Evolutionary conservation across 2,329 filamentous ascomycete genomes (phyloP), one percentile per base, ranked within the genome.

Genomic region (Endoconidiophora polonica): DNA sequence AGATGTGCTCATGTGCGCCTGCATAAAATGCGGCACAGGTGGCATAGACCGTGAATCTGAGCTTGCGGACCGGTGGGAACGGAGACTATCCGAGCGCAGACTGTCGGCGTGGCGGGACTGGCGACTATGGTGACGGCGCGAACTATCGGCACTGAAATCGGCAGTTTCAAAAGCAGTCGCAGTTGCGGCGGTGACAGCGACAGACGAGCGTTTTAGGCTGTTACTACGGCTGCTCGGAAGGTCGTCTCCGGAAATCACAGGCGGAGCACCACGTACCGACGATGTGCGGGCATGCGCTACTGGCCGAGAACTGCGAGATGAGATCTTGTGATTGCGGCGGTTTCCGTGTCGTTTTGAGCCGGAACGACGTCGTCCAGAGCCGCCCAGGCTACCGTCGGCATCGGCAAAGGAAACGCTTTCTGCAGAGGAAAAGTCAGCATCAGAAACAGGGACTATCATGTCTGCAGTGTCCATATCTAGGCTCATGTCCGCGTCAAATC

Each of bases 401-500:
- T 44, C 18, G 40, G 37, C 37, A 33, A 49, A 50, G 20, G 46
- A 39, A 29, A 53, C 51, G 37, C 20, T 50, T 39, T 53, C 51
- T 53, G 51, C 36, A 49, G 47, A 47, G 36, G 47, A 53, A 20
- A 46, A 24, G 51, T 53, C 51, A 53, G 51, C 44, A 49, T 49
- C 47, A 43, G 47, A 49, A 49, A 49, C 9, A 37, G 24, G 26
- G 9, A 37, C 26, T 33, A 33, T 40, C 47, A 49, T 38, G 29
- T 49, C 12, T 43, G 47, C 40, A 40, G 44, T 23, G 40, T 49
- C 47, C 40, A 49, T 46, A 37, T 46, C 44, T 26, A 46, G 39
- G 7, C 26, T 33, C 4, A 33, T 33, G 26, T 33, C 26, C 26
- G 26, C 26, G 48, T 50, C 42, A 23, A 46, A 40, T 42, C 33